Evolutionary conservation across 768 basidiomycete species (phyloP).

Genomic region (Agaricus bisporus): DNA sequence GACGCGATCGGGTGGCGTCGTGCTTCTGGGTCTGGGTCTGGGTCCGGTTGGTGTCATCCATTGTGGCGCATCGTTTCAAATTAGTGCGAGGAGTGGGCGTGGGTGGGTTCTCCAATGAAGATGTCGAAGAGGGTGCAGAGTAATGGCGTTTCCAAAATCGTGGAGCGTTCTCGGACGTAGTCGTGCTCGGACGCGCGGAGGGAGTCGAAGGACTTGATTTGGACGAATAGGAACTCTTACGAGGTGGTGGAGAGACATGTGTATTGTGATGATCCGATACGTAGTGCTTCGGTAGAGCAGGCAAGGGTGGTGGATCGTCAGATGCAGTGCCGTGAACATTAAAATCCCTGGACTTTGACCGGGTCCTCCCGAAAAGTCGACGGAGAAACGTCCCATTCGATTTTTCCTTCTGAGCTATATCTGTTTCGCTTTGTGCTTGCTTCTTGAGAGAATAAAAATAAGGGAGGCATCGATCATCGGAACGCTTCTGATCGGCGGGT

Average conservation of each 20-base stretch:
- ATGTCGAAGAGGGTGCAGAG: slow-evolving; percentile 47
- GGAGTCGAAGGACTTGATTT: not conserved
- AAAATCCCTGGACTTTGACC: slow-evolving; percentile 2
- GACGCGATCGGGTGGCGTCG: not conserved
- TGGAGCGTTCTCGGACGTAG: slow-evolving; percentile 52
- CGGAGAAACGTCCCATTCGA: not conserved
- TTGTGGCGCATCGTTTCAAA: slow-evolving; percentile 1
- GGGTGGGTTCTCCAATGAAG: slow-evolving; percentile 43
- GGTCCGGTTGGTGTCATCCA: not conserved
- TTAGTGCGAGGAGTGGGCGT: slow-evolving; percentile 22
- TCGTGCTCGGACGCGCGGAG: slow-evolving; percentile 33
- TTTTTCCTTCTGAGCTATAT: not conserved
- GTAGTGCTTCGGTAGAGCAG: slow-evolving; percentile 3
- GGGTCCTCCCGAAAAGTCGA: not conserved
- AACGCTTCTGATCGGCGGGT: not conserved
- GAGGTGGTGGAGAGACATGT: not conserved
- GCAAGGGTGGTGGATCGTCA: slow-evolving; percentile 4
- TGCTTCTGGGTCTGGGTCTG: slow-evolving; percentile 4
- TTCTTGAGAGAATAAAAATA: slow-evolving; percentile 2
- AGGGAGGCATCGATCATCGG: slow-evolving; percentile 2
- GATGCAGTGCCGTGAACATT: not conserved
- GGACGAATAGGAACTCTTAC: not conserved
- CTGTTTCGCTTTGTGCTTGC: slow-evolving; percentile 4
- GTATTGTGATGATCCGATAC: not conserved
- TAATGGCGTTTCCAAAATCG: slow-evolving; percentile 41